Conservation (phyloP, 2,329 filamentous ascomycete species). For the Cercospora sp. region DNA sequence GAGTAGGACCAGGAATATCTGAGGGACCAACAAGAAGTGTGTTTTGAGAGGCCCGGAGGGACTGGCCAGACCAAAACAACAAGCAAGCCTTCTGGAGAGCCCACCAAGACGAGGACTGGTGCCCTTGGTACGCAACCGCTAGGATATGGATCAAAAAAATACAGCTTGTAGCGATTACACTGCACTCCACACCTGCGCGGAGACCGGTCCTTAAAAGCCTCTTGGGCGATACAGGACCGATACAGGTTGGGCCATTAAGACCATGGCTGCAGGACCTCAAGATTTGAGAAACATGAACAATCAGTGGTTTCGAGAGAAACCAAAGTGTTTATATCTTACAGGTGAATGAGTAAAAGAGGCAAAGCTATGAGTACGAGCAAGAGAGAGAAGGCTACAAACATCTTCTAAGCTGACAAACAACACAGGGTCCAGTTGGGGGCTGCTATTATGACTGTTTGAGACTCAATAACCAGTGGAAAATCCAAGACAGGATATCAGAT, state of each 20-base stretch:
- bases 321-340: background rate
- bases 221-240: background rate
- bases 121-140: background rate
- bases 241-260: background rate
- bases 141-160: background rate
- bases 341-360: background rate
- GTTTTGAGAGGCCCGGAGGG: background rate
- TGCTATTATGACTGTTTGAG: background rate
- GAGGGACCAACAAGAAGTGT: background rate
- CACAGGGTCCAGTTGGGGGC: background rate
- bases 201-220: background rate
- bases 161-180: background rate
- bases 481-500: background rate
- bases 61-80: background rate
- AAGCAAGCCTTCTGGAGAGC: background rate
- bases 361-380: background rate
- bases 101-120: background rate
- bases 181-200: background rate
- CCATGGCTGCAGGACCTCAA: background rate
- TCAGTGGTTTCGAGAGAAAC: background rate
- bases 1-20: background rate
- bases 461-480: background rate
- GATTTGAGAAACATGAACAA: background rate
- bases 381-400: background rate
- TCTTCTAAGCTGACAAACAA: background rate